Percentiles rank a stretch among this genome's conserved stretches.
Conservation (phyloP, 192 early-diverging fungal species). For the Umbelopsis vinacea region DNA sequence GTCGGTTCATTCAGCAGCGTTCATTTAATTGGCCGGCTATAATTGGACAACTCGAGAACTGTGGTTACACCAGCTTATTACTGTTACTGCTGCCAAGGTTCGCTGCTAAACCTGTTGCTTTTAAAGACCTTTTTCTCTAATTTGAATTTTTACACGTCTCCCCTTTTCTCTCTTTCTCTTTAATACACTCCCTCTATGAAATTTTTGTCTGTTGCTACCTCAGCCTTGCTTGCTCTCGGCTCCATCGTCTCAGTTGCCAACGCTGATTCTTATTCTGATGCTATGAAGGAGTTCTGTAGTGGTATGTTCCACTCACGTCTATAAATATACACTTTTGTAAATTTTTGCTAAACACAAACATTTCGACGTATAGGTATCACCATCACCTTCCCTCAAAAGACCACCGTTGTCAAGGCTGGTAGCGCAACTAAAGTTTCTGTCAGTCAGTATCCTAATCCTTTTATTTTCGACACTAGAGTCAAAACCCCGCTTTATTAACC, state of each 20-base stretch:
- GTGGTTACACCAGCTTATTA: constrained; percentile 21
- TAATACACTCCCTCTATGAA: constrained; percentile 28
- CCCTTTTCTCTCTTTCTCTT: constrained; percentile 3
- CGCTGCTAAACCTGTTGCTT: background rate
- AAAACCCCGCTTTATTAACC: background rate
- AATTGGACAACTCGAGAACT: constrained; percentile 25
- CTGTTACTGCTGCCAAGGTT: constrained; percentile 19
- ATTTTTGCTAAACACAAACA: background rate
- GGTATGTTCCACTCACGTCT: constrained; percentile 11
- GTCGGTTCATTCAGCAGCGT: background rate
- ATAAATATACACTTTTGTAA: background rate
- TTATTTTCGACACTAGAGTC: background rate
- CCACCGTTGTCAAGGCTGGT: constrained; percentile 26
- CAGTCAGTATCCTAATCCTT: constrained; percentile 26
- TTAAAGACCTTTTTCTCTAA: background rate
- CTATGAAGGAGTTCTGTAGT: constrained; percentile 35
- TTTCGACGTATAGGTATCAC: constrained; percentile 14
- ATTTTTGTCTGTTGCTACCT: constrained; percentile 33
- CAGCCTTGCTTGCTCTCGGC: constrained; percentile 30
- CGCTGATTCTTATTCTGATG: constrained; percentile 38
- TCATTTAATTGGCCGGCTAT: constrained; percentile 6
- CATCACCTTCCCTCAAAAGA: constrained; percentile 22
- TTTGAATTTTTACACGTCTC: background rate
- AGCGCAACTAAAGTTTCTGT: constrained; percentile 29
- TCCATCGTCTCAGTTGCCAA: constrained; percentile 12